Evolutionary conservation across 306 rosid genomes (phyloP).

Genomic region (Cucumis melo): DNA sequence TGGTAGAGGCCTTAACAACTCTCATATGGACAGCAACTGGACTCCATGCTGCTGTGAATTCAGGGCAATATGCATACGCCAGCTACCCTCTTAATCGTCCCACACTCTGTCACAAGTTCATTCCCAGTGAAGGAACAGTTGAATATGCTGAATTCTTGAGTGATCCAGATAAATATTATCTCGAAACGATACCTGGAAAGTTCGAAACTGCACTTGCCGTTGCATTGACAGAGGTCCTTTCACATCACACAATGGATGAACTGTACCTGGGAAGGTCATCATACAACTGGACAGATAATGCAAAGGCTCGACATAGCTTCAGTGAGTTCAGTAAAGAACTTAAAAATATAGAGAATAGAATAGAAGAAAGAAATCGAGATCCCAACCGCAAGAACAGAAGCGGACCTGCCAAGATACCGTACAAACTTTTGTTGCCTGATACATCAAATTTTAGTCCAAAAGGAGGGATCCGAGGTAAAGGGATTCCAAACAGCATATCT

Average conservation of each 20-base stretch:
- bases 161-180: constrained; percentile 48
- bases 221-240: constrained; percentile 35
- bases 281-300: constrained; percentile 38
- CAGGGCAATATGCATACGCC: constrained; percentile 44
- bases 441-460: constrained; percentile 24
- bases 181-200: constrained; percentile 43
- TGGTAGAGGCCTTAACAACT: constrained; percentile 44
- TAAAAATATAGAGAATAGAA: constrained; percentile 30
- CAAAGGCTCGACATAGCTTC: constrained; percentile 26
- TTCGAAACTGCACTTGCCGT: constrained; percentile 35
- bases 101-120: constrained; percentile 32
- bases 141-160: constrained; percentile 48
- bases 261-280: constrained; percentile 39
- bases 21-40: constrained; percentile 68
- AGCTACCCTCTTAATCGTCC: constrained; percentile 48
- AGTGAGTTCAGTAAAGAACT: constrained; percentile 37
- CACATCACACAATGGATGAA: constrained; percentile 36
- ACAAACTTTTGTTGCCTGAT: constrained; percentile 30
- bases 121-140: constrained; percentile 53
- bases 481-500: constrained; percentile 49
- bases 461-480: constrained; percentile 29
- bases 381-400: constrained; percentile 47
- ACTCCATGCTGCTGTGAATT: constrained; percentile 48
- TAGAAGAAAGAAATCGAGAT: constrained; percentile 33
- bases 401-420: constrained; percentile 32